Evolutionary conservation across 2,329 filamentous ascomycete genomes (phyloP).

Genomic region (Colletotrichum sp.): DNA sequence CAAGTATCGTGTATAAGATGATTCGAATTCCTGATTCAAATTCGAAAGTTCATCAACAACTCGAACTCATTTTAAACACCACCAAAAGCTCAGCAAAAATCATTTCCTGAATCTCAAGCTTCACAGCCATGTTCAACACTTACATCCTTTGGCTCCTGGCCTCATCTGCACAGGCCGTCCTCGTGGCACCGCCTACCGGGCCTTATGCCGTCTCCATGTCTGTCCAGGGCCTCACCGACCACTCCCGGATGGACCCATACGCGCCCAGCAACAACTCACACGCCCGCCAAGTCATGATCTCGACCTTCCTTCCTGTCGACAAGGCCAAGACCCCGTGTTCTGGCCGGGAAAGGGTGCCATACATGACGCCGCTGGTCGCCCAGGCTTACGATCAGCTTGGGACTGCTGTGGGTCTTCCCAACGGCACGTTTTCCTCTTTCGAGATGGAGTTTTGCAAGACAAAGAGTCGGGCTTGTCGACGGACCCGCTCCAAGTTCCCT

Average conservation of each 20-base stretch:
- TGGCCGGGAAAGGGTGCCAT: constrained; percentile 23
- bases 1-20: background rate
- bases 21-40: too few species aligned
- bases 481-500: constrained; percentile 9
- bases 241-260: constrained; percentile 34
- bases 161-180: constrained; percentile 24
- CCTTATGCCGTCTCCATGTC: constrained; percentile 32
- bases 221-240: constrained; percentile 32
- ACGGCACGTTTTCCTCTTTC: constrained; percentile 31
- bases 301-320: constrained; percentile 35
- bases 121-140: constrained; percentile 23
- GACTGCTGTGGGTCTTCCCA: constrained; percentile 30
- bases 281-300: constrained; percentile 31
- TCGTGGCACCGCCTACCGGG: constrained; percentile 32
- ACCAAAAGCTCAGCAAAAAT: background rate
- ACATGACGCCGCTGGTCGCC: constrained; percentile 39
- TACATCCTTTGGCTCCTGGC: constrained; percentile 21
- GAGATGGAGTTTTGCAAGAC: constrained; percentile 29
- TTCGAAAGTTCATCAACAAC: background rate
- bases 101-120: background rate
- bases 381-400: constrained; percentile 31
- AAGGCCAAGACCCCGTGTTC: constrained; percentile 23
- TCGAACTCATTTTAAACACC: background rate
- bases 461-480: background rate
- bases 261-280: constrained; percentile 24